Evolutionary conservation across 164 flowering plant species (phyloP).

Genomic region (Tinospora cordifolia): DNA sequence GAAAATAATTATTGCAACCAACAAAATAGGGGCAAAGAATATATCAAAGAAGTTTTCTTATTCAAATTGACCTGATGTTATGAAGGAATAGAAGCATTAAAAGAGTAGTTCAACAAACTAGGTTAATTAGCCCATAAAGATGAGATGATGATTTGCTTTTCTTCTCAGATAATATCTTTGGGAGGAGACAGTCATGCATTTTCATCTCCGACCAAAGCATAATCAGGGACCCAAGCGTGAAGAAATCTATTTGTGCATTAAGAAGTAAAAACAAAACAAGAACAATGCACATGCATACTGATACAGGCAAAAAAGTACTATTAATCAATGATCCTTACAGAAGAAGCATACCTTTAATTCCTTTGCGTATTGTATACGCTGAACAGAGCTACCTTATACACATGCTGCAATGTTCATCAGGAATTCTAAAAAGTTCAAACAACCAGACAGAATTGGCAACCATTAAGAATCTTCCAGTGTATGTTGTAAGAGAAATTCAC

Average conservation of each 20-base stretch:
- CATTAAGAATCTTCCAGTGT: too few relatives aligned
- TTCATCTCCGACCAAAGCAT: neutral
- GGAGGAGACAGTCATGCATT: neutral
- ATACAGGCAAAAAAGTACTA: neutral
- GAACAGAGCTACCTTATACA: neutral
- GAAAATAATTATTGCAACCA: neutral
- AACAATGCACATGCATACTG: neutral
- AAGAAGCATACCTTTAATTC: conserved; percentile 7
- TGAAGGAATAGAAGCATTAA: neutral
- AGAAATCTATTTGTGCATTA: neutral
- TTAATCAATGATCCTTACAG: neutral
- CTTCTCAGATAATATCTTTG: neutral
- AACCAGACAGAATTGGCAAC: neutral
- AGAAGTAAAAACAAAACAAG: neutral
- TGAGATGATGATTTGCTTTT: neutral
- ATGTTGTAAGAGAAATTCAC: neutral
- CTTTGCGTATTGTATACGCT: conserved; percentile 7
- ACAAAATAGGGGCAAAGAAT: neutral
- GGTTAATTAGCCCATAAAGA: neutral
- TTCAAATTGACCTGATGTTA: neutral
- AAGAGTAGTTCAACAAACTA: neutral
- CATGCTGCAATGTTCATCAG: conserved; percentile 1
- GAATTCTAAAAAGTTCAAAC: neutral
- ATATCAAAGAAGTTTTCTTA: neutral
- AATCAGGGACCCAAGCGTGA: neutral